Evolutionary conservation across 2,329 filamentous ascomycete genomes (phyloP).

Genomic region (Cercospora sojina): DNA sequence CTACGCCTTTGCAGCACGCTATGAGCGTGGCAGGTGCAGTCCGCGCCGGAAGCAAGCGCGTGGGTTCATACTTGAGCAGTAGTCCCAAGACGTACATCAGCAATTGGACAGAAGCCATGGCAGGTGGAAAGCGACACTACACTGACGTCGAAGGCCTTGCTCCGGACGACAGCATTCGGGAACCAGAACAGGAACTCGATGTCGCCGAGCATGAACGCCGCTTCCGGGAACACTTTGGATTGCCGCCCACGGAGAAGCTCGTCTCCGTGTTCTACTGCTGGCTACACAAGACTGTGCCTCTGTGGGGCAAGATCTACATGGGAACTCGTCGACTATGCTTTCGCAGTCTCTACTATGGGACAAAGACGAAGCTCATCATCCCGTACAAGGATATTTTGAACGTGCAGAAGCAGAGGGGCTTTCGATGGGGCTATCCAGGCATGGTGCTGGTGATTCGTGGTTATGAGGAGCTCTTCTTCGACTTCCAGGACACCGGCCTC

Average conservation of each 20-base stretch:
- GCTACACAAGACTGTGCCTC: constrained; percentile 81
- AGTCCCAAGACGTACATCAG: constrained; percentile 96
- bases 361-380: constrained; percentile 85
- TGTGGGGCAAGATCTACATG: constrained; percentile 96
- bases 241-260: constrained; percentile 79
- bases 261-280: constrained; percentile 90
- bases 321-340: constrained; percentile 88
- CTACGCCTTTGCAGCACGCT: constrained; percentile 25
- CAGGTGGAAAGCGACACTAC: constrained; percentile 87
- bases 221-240: constrained; percentile 84
- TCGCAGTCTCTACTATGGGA: constrained; percentile 83
- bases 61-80: constrained; percentile 66
- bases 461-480: constrained; percentile 95
- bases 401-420: constrained; percentile 91
- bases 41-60: constrained; percentile 68
- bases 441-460: constrained; percentile 90
- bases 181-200: constrained; percentile 57
- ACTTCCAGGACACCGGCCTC: constrained; percentile 74
- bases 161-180: constrained; percentile 62
- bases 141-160: constrained; percentile 65
- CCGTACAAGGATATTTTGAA: constrained; percentile 91
- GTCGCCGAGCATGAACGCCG: constrained; percentile 59
- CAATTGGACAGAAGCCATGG: constrained; percentile 97
- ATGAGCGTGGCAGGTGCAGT: constrained; percentile 27
- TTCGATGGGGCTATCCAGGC: constrained; percentile 85